Conservation (phyloP, 2,329 filamentous ascomycete genomes). For the Dactylellina drechsleri region DNA sequence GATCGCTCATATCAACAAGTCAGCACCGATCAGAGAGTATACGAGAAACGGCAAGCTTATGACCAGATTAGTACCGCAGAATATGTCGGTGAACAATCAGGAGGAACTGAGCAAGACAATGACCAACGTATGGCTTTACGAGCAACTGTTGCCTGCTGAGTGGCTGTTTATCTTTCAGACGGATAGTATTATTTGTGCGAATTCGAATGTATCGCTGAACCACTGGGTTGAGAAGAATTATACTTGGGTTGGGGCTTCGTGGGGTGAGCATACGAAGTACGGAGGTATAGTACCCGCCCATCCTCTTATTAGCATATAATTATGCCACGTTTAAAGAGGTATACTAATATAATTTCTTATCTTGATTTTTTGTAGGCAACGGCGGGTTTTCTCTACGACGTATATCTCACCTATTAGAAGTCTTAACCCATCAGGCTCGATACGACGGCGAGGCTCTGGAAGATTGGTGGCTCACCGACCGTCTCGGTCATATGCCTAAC, state of each 20-base stretch:
- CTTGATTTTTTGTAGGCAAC: constrained; percentile 63
- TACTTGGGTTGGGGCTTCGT: constrained; percentile 64
- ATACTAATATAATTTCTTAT: background rate
- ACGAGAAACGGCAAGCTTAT: constrained; percentile 59
- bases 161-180: constrained; percentile 69
- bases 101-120: constrained; percentile 68
- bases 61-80: constrained; percentile 66
- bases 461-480: constrained; percentile 67
- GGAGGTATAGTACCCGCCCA: constrained; percentile 16
- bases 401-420: constrained; percentile 67
- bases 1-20: constrained; percentile 62
- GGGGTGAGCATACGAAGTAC: constrained; percentile 61
- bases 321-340: background rate
- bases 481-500: constrained; percentile 66
- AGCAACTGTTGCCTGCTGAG: constrained; percentile 66
- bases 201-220: constrained; percentile 64
- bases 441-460: constrained; percentile 66
- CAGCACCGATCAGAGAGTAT: constrained; percentile 54
- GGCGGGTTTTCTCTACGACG: constrained; percentile 68
- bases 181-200: constrained; percentile 69
- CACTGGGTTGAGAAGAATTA: constrained; percentile 67
- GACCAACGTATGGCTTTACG: constrained; percentile 67
- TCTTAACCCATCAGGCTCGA: constrained; percentile 65
- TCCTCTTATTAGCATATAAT: background rate
- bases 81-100: constrained; percentile 67